Base-by-base conservation (phyloP, 352 stramenopile species). In the Phytopythium helicoides region DNA sequence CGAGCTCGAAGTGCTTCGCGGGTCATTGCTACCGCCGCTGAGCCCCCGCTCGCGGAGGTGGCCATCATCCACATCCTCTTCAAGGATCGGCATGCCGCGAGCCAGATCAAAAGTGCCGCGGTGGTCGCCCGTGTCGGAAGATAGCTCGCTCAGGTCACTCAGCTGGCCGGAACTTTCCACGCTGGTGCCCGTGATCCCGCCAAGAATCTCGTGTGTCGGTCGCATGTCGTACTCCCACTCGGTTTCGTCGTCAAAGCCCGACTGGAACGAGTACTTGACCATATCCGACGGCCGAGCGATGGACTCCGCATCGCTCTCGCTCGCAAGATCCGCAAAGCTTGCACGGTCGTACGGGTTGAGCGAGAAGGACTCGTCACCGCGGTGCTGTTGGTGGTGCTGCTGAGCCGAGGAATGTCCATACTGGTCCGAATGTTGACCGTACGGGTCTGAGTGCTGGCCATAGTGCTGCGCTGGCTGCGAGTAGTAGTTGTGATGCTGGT, bases 251-350 rank as follows among this genome's bases (percentile, higher is more conserved):
- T 87, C 76, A 58, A 85, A 90, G 23, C 68, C 76, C 11, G 80
- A 87, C 55, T 86, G 72, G 68, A 90, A 88, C 50, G 80, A 90
- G 42, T 86, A 86, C 56, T 90, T 90, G 64, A 51, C 77, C 22
- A 58, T 66, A 28, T 88, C 80, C 7, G 80, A 88, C 53, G 70
- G 76, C 2, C 65, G 64, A 10, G 77, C 71, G 34, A 65, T 72
- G 54, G 61, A 58, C 41, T 75, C 66, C 19, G 68, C 45, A 42
- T 56, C 51, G 34, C 71, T 56, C 49, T 86, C 72, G 7, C 86
- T 75, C 41, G 48, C 64, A 53, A 89, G 71, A 28, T 73, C 71
- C 55, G 80, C 73, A 70, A 92, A 92, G 60, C 81, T 92, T 38
- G 65, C 70, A 36, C 78, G 78, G 8, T 71, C 62, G 59, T 81